A percentile compares a stretch with the other conserved stretches of the same genome.
Conservation (phyloP, 2,329 filamentous ascomycete species). For the Penicillium sp. region DNA sequence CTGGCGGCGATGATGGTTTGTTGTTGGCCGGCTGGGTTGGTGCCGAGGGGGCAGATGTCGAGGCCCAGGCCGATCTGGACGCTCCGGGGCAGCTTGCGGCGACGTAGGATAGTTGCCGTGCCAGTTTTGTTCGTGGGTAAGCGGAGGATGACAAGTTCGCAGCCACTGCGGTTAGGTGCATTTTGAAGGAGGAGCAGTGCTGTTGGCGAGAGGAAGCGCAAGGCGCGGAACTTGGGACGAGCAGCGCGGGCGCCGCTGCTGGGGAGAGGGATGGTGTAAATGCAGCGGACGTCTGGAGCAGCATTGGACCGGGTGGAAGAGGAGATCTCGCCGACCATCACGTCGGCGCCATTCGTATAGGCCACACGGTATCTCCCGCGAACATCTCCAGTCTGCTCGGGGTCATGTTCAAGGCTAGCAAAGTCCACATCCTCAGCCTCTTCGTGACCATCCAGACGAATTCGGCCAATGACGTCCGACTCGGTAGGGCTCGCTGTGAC, state of each 20-base stretch:
- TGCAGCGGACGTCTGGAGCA: slow-evolving; percentile 33
- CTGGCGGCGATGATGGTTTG: slow-evolving; percentile 82
- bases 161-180: slow-evolving; percentile 54
- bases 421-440: slow-evolving; percentile 55
- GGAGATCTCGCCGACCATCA: slow-evolving; percentile 66
- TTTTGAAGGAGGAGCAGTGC: slow-evolving; percentile 60
- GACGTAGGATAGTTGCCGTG: slow-evolving; percentile 50
- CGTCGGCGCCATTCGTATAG: slow-evolving; percentile 75
- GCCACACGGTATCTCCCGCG: slow-evolving; percentile 64
- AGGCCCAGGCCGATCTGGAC: slow-evolving; percentile 77
- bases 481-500: slow-evolving; percentile 57
- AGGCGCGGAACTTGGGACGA: slow-evolving; percentile 55
- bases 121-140: slow-evolving; percentile 17
- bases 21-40: slow-evolving; percentile 61
- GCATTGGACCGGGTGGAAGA: slow-evolving; percentile 50
- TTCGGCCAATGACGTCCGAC: slow-evolving; percentile 56
- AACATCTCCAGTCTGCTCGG: slow-evolving; percentile 13
- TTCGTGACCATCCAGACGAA: slow-evolving; percentile 52
- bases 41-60: slow-evolving; percentile 70
- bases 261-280: slow-evolving; percentile 46
- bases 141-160: slow-evolving; percentile 56
- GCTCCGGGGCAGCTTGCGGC: slow-evolving; percentile 63
- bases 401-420: slow-evolving; percentile 30
- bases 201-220: slow-evolving; percentile 58
- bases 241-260: slow-evolving; percentile 31